Base-by-base conservation (phyloP, 257 asterid genomes). In the Forsythia viridissima region DNA sequence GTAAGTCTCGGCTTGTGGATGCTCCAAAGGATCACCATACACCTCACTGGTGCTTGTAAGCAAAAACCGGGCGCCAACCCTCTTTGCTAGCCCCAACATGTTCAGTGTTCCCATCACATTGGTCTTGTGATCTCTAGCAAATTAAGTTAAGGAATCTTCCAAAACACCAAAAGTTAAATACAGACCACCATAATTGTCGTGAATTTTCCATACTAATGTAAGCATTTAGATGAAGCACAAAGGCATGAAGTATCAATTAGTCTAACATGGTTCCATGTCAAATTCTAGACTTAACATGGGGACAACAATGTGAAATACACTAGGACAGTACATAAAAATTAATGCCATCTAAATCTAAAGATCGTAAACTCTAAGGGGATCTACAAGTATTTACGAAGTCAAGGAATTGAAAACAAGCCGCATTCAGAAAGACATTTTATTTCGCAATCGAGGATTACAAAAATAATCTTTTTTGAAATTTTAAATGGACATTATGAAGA, bases 101-200 rank as follows among this genome's bases (percentile, higher is more conserved):
- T 94, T 94, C 88, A 94, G 72, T 68, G 97, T 94, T 80, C 98
- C 98, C 97, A 94, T 91, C 86, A 94, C 98, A 85, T 94, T 94
- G 43, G 99, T 94, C 88, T 94, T 94, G 98, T 94, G 90, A 84
- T 80, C 79, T 74, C 90, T 43, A 66, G 43, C 84, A 79, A 82
- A 34, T 52, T 12, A 67, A 85, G 91, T 91, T 81, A 91, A 91
- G 89, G 89, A 87, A 63, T 41, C 37, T 59, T 77, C 74, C 72
- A 61, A 38, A 77, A 52, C 4, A 38, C 16, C 20, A 43, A 67
- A 6, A 59, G 4, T 59, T 59, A 16, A 59, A n/a, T 8, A 59
- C 12, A 59, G 8, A 41, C 8, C 3, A 52, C 36, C 68, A 38
- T 41, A 39, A 59, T 34, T 8, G 44, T 30, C 40, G n/a, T 76